Conservation (phyloP, 2,329 filamentous ascomycete genomes). For the Ceratocystis papillata region DNA sequence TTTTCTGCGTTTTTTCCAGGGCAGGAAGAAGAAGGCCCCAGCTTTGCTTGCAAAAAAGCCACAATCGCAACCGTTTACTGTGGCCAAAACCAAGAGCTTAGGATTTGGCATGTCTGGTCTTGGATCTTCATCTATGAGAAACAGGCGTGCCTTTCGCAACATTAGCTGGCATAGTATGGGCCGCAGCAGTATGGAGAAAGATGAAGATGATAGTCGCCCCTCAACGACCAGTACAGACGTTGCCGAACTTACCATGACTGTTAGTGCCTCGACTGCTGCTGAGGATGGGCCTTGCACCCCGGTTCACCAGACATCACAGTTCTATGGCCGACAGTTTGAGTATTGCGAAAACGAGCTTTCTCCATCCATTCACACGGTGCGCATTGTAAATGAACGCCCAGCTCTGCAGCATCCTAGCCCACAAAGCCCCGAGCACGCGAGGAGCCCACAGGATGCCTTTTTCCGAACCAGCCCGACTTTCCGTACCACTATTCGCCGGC, state of each 20-base stretch:
- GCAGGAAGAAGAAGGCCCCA: constrained; percentile 19
- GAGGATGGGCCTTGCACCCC: constrained; percentile 18
- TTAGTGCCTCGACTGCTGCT: constrained; percentile 14
- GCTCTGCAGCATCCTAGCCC: constrained; percentile 23
- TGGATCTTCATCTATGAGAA: neutral
- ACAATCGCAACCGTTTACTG: neutral
- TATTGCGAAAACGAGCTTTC: constrained; percentile 20
- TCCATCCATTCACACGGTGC: constrained; percentile 22
- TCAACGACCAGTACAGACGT: constrained; percentile 14
- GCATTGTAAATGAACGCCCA: constrained; percentile 20
- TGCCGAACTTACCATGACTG: constrained; percentile 12
- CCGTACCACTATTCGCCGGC: constrained; percentile 18
- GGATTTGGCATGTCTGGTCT: neutral
- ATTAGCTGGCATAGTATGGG: constrained; percentile 6
- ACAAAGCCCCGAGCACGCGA: constrained; percentile 17
- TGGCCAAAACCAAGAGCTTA: neutral
- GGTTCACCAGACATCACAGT: neutral
- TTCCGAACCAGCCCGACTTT: constrained; percentile 22
- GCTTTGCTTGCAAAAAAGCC: constrained; percentile 20
- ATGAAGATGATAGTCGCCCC: constrained; percentile 13
- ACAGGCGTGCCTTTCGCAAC: constrained; percentile 4
- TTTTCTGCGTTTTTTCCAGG: constrained; percentile 17
- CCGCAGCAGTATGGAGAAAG: neutral
- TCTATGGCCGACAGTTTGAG: constrained; percentile 14
- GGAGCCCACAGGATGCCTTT: constrained; percentile 21